Base-by-base conservation (phyloP, 106 monocot genomes). In the Agapanthus africanus region DNA sequence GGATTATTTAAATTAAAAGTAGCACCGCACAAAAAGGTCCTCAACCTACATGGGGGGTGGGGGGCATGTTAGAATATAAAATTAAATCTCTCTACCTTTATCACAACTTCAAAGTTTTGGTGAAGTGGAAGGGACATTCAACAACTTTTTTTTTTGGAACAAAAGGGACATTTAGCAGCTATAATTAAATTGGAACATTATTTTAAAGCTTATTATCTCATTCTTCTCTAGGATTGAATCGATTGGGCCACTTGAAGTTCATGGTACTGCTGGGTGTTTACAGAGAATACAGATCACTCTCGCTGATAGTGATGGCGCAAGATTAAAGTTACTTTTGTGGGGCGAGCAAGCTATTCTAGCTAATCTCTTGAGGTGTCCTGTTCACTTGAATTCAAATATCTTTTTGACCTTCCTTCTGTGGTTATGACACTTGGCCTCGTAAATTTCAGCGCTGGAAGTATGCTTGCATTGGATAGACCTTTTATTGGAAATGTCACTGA, bases 391-490 rank as follows among this genome's bases (percentile, higher is more conserved):
- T 22, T 78, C 32, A 3, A 37, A 63, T 1, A 23, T 66, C 52
- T 39, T 22, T 3, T 26, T 40, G 70, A 34, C 25, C 47, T n/a
- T 22, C 4, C 5, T 34, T 73, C 11, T 64, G 6, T 26, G 18
- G 44, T 23, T 74, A 69, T 69, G 52, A 52, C 31, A 62, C 39
- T 61, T 64, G 77, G 76, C 76, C 66, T 71, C 16, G n/a, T 49
- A 64, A 56, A 52, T 60, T 31, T 69, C 82, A 97, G 97, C 78
- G 73, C 83, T 51, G 97, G 97, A 74, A 89, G 92, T 78, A 97
- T 92, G 86, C 86, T 97, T 82, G 97, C 91, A 79, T 50, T 97
- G 71, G 87, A 92, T 52, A 80, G 72, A 70, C 97, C 97, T 63
- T 97, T 84, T 47, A 77, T 92, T 68, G 63, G 83, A 65, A 76